phyloP scores from a whole-genome alignment of 306 rosid species.

The Quercus agrifolia region DNA sequence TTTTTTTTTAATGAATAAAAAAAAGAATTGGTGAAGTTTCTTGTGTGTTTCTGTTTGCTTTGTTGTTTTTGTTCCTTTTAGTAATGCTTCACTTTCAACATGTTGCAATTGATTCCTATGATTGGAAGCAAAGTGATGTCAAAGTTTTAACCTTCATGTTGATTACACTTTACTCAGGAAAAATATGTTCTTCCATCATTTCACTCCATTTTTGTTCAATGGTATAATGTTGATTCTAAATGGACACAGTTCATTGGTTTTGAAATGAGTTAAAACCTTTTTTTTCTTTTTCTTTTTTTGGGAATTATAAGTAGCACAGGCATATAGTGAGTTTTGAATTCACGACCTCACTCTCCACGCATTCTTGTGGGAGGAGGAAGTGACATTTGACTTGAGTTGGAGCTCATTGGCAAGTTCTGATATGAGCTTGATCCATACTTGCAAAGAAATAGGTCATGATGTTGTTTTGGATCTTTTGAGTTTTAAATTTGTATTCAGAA shows the following conservation, averaged over 20 bases:
- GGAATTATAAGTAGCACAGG: too few species aligned
- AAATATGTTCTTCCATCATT: background rate
- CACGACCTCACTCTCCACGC: too few species aligned
- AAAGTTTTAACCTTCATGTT: background rate
- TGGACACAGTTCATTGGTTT: background rate
- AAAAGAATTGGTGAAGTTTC: background rate
- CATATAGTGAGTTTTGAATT: too few species aligned
- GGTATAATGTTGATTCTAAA: background rate
- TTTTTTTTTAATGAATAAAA: too few species aligned
- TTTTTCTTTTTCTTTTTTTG: too few species aligned
- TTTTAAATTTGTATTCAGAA: too few species aligned
- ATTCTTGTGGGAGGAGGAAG: too few species aligned
- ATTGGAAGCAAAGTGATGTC: background rate
- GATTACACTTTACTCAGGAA: background rate
- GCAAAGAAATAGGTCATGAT: too few species aligned
- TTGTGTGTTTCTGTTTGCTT: background rate
- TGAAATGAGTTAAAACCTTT: background rate
- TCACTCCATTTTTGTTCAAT: background rate
- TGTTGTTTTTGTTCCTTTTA: background rate
- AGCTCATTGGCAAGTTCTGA: too few species aligned
- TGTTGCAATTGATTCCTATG: background rate
- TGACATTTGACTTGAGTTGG: too few species aligned
- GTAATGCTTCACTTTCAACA: background rate
- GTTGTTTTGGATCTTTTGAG: too few species aligned
- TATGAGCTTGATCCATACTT: too few species aligned